Evolutionary conservation across 768 basidiomycete genomes (phyloP).

Genomic region (Termitomyces sp.): DNA sequence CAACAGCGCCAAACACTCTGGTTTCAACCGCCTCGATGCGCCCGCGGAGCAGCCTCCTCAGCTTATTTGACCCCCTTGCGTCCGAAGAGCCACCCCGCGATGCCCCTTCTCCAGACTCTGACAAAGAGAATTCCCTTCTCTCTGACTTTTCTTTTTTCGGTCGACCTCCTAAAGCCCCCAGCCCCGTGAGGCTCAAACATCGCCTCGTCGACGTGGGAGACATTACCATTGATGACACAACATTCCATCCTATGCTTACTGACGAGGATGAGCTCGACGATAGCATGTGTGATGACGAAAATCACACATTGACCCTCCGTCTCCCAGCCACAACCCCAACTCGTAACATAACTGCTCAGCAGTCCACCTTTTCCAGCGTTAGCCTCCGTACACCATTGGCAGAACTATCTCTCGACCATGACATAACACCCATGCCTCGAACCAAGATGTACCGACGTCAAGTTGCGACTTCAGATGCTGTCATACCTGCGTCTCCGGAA

Average conservation of each 20-base stretch:
- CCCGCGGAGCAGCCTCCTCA: slow-evolving; percentile 44
- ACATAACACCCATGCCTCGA: slow-evolving; percentile 31
- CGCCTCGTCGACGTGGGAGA: slow-evolving; percentile 51
- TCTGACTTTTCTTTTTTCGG: slow-evolving; percentile 29
- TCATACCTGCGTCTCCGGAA: slow-evolving; percentile 8
- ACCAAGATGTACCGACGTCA: slow-evolving; percentile 27
- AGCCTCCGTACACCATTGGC: slow-evolving; percentile 34
- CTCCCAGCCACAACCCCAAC: slow-evolving; percentile 28
- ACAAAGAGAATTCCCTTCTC: slow-evolving; percentile 42
- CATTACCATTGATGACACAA: slow-evolving; percentile 36
- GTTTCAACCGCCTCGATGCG: slow-evolving; percentile 30
- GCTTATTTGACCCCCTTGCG: slow-evolving; percentile 51
- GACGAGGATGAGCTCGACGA: slow-evolving; percentile 33
- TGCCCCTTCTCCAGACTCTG: slow-evolving; percentile 30
- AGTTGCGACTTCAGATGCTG: slow-evolving; percentile 14
- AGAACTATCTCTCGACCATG: slow-evolving; percentile 30
- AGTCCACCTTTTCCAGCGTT: slow-evolving; percentile 17
- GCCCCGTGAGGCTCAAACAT: slow-evolving; percentile 29
- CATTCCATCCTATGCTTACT: slow-evolving; percentile 26
- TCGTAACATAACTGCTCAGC: background rate
- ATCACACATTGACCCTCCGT: slow-evolving; percentile 34
- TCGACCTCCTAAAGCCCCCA: slow-evolving; percentile 21
- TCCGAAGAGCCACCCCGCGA: slow-evolving; percentile 14
- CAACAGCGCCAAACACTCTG: slow-evolving; percentile 37
- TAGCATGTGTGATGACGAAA: slow-evolving; percentile 31